Evolutionary conservation across 306 rosid genomes (phyloP).

Genomic region (Rubus parviflorus): DNA sequence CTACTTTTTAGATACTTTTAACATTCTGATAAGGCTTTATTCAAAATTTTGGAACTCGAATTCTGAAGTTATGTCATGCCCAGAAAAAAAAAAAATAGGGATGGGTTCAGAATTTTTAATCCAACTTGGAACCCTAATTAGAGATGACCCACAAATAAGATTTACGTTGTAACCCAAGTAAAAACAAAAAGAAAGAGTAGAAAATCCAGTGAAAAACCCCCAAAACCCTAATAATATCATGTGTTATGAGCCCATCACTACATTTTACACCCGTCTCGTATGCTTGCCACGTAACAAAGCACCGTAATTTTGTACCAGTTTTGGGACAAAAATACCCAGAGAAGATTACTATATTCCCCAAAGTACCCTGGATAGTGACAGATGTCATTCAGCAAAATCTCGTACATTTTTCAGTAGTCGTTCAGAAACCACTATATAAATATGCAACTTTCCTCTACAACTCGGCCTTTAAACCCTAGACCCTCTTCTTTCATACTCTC

Average conservation of each 20-base stretch:
- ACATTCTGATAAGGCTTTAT: too few relatives aligned
- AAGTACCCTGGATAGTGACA: not conserved
- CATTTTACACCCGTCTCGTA: not conserved
- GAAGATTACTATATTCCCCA: accelerated
- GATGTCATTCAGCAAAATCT: not conserved
- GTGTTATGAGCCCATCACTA: not conserved
- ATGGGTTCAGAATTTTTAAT: too few relatives aligned
- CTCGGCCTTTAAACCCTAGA: constrained; percentile 35
- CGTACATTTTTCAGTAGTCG: not conserved
- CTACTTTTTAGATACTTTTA: too few relatives aligned
- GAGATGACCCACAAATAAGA: too few relatives aligned
- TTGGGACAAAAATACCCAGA: constrained; percentile 5
- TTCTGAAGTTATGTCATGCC: too few relatives aligned
- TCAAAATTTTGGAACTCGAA: too few relatives aligned
- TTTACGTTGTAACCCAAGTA: too few relatives aligned
- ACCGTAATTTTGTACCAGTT: too few relatives aligned
- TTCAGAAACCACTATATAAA: constrained; percentile 12
- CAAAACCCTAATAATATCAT: constrained; percentile 22
- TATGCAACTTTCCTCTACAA: not conserved
- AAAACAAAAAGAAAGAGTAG: not conserved
- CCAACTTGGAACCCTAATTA: not conserved
- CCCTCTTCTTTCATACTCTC: constrained; percentile 12
- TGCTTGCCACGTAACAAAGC: not conserved
- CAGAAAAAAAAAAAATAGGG: too few relatives aligned
- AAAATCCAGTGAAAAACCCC: not conserved